These are phyloP conservation scores for Aspergillus sparsus DNA, from an alignment of 495 filamentous ascomycete genomes.

Conservation along the genomic window DNA sequence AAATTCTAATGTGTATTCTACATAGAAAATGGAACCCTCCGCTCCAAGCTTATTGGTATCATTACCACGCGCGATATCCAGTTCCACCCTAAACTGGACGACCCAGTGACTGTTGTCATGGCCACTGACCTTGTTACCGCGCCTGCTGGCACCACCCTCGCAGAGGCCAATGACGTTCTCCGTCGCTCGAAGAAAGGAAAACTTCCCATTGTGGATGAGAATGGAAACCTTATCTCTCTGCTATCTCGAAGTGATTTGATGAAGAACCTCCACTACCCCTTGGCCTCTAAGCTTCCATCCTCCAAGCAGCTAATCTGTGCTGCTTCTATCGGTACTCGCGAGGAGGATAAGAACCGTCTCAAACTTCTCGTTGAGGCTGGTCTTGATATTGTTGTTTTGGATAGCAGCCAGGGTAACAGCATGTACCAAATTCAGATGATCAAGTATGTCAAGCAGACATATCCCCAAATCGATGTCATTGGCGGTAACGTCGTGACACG, in stretches of 20 bases:
- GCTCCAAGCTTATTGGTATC: constrained; percentile 93
- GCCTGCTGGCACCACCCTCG: constrained; percentile 75
- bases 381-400: constrained; percentile 91
- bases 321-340: constrained; percentile 91
- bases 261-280: constrained; percentile 97
- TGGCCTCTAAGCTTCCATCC: constrained; percentile 93
- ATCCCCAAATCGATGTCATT: constrained; percentile 88
- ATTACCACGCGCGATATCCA: constrained; percentile 97
- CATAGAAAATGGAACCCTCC: constrained; percentile 85
- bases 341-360: constrained; percentile 86
- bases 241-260: constrained; percentile 96
- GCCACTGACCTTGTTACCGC: constrained; percentile 93
- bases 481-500: constrained; percentile 97
- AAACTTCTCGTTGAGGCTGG: constrained; percentile 89
- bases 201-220: constrained; percentile 87
- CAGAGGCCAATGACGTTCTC: constrained; percentile 90
- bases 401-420: constrained; percentile 95
- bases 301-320: constrained; percentile 98
- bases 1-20: constrained; percentile 23
- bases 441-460: constrained; percentile 86
- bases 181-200: constrained; percentile 98
- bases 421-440: constrained; percentile 98
- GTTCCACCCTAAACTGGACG: constrained; percentile 71
- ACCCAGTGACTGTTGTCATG: constrained; percentile 88
- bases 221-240: constrained; percentile 87